A percentile compares a stretch with the other conserved stretches of the same genome.
phyloP scores from a whole-genome alignment of 495 filamentous ascomycete species.

The Lasiosphaeria miniovina region DNA sequence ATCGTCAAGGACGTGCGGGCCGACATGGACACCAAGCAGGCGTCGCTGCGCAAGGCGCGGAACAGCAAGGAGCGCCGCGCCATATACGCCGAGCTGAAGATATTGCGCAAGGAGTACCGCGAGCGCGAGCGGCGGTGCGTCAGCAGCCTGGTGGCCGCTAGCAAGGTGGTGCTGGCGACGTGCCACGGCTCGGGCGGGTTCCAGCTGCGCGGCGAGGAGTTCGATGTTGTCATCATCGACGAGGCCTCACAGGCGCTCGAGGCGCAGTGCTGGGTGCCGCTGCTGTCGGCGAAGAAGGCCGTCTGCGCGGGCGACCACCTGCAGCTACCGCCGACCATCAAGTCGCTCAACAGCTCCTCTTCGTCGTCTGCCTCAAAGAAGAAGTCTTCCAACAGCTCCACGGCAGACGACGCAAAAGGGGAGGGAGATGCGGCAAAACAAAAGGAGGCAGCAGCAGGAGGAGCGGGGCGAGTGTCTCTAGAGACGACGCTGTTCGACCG shows the following conservation, averaged over 20 bases:
- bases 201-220: slow-evolving; percentile 74
- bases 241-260: slow-evolving; percentile 95
- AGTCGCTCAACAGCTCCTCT: slow-evolving; percentile 57
- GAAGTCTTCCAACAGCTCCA: slow-evolving; percentile 10
- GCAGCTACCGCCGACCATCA: slow-evolving; percentile 92
- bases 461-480: slow-evolving; percentile 52
- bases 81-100: slow-evolving; percentile 82
- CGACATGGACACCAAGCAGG: slow-evolving; percentile 91
- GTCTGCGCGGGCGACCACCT: slow-evolving; percentile 93
- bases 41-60: slow-evolving; percentile 80
- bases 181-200: slow-evolving; percentile 88
- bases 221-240: slow-evolving; percentile 94
- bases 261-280: slow-evolving; percentile 96
- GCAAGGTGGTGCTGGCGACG: slow-evolving; percentile 87
- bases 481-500: slow-evolving; percentile 91
- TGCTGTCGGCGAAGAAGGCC: slow-evolving; percentile 76
- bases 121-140: slow-evolving; percentile 82
- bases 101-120: slow-evolving; percentile 83
- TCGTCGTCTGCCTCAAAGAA: slow-evolving; percentile 31
- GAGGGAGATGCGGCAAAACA: slow-evolving; percentile 26
- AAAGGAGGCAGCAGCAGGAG: slow-evolving; percentile 16
- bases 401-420: slow-evolving; percentile 21
- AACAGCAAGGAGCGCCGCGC: slow-evolving; percentile 74
- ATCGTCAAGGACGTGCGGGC: slow-evolving; percentile 90
- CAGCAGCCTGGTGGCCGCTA: slow-evolving; percentile 65